A percentile compares a stretch with the other conserved stretches of the same genome.
These are phyloP conservation scores for Venturia asperata DNA, from an alignment of 2,329 filamentous ascomycete genomes.

Conservation along the genomic window DNA sequence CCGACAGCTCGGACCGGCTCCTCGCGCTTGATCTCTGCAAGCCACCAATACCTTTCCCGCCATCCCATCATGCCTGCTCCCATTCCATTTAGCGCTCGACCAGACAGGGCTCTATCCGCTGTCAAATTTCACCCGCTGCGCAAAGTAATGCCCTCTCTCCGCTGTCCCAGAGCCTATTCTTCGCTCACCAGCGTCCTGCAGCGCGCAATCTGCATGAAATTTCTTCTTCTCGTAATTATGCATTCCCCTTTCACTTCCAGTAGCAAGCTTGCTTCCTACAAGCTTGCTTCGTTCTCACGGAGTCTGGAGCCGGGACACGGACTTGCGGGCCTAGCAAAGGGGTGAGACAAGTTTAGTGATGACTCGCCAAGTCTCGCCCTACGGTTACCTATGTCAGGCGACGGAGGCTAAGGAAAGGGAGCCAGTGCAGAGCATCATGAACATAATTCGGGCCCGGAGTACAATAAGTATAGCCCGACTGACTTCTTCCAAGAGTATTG, in stretches of 20 bases:
- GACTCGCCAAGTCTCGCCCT: not conserved
- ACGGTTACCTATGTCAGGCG: not conserved
- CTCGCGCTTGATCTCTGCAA: conserved; percentile 13
- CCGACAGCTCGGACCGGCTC: conserved; percentile 7
- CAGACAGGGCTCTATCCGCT: not conserved
- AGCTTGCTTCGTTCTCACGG: not conserved
- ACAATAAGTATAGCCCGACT: not conserved
- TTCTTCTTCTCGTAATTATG: not conserved
- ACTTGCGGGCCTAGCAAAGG: not conserved
- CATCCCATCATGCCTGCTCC: not conserved
- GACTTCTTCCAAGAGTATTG: not conserved
- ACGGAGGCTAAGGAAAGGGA: not conserved
- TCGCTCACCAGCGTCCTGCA: not conserved
- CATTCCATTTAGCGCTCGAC: not conserved
- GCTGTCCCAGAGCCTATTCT: not conserved
- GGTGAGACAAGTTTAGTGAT: not conserved
- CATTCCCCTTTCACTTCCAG: not conserved
- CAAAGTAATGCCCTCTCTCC: not conserved
- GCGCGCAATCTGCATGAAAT: not conserved
- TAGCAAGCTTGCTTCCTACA: not conserved
- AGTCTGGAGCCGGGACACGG: not conserved
- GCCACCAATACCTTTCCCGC: conserved; percentile 6
- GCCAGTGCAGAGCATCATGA: not conserved
- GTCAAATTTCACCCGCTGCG: not conserved
- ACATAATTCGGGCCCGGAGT: not conserved